A percentile compares a stretch with the other conserved stretches of the same genome.
Conservation (phyloP, 176 grass and related monocot species). For the Carex cristatella region DNA sequence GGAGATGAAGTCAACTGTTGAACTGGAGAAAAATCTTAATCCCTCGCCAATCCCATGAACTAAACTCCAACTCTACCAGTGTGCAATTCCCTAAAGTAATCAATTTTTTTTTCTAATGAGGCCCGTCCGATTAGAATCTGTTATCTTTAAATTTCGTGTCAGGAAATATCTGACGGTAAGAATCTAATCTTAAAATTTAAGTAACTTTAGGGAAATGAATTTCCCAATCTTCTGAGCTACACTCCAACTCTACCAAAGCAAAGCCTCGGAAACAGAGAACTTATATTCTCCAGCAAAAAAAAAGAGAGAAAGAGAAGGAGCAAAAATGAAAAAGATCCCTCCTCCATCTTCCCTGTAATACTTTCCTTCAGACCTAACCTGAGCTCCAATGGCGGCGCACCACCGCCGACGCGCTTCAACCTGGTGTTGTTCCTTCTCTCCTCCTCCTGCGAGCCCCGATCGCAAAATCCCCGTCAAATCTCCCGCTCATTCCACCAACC, state of each 20-base stretch:
- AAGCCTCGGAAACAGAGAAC: neutral
- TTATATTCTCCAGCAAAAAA: neutral
- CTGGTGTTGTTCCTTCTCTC: conserved; percentile 26
- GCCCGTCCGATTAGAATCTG: too few species aligned
- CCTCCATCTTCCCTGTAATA: neutral
- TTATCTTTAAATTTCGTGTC: too few species aligned
- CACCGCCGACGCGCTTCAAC: conserved; percentile 15
- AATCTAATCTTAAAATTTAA: too few species aligned
- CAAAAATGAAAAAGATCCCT: neutral
- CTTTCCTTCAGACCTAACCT: neutral
- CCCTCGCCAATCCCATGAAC: neutral
- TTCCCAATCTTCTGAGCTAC: neutral
- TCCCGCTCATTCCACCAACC: neutral
- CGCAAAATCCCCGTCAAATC: conserved; percentile 12
- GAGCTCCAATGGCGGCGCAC: conserved; percentile 23
- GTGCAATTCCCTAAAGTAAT: too few species aligned
- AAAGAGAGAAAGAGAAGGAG: neutral
- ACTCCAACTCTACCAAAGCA: neutral
- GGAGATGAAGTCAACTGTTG: neutral
- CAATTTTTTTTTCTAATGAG: too few species aligned
- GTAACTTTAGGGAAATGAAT: too few species aligned
- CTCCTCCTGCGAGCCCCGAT: conserved; percentile 9
- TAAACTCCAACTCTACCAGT: neutral
- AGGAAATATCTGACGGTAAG: accelerated
- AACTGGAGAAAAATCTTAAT: neutral